Percentiles rank a stretch among this genome's conserved stretches.
Conservation (phyloP, 805 yeast genomes). For the Yarrowia sp. region DNA sequence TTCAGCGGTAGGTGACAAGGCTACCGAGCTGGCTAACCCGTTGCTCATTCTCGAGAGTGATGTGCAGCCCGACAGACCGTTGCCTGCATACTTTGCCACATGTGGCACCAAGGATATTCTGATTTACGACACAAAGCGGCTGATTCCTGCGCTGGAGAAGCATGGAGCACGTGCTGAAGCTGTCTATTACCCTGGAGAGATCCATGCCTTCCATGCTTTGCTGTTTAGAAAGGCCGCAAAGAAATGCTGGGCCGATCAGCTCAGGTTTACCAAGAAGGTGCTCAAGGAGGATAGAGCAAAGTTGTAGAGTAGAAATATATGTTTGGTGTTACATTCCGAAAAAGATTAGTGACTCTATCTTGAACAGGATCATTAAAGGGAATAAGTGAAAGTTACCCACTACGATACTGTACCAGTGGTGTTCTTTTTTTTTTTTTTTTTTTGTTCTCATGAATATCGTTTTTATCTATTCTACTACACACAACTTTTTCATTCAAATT, state of each 20-base stretch:
- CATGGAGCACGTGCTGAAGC: slow-evolving; percentile 1
- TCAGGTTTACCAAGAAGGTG: neutral
- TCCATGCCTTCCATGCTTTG: slow-evolving; percentile 11
- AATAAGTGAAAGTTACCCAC: too few relatives aligned
- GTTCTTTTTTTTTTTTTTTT: too few relatives aligned
- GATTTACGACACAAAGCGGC: slow-evolving; percentile 19
- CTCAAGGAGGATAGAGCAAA: neutral
- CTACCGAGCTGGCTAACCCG: slow-evolving; percentile 6
- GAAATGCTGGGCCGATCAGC: slow-evolving; percentile 17
- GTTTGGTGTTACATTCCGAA: too few relatives aligned
- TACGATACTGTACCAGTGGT: too few relatives aligned
- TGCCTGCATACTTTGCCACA: slow-evolving; percentile 11
- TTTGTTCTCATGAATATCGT: too few relatives aligned
- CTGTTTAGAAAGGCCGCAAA: slow-evolving; percentile 5
- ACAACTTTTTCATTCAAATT: neutral
- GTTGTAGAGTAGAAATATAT: neutral
- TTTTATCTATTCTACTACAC: neutral
- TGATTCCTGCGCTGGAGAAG: slow-evolving; percentile 2
- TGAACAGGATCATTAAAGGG: too few relatives aligned
- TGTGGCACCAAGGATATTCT: slow-evolving; percentile 12
- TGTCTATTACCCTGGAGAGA: slow-evolving; percentile 5
- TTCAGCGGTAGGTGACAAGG: neutral
- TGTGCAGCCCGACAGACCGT: neutral
- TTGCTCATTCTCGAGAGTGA: neutral
- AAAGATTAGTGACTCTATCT: too few relatives aligned